A percentile compares a stretch with the other conserved stretches of the same genome.
phyloP scores from a whole-genome alignment of 2,329 filamentous ascomycete species.

The Aspergillus proliferans region DNA sequence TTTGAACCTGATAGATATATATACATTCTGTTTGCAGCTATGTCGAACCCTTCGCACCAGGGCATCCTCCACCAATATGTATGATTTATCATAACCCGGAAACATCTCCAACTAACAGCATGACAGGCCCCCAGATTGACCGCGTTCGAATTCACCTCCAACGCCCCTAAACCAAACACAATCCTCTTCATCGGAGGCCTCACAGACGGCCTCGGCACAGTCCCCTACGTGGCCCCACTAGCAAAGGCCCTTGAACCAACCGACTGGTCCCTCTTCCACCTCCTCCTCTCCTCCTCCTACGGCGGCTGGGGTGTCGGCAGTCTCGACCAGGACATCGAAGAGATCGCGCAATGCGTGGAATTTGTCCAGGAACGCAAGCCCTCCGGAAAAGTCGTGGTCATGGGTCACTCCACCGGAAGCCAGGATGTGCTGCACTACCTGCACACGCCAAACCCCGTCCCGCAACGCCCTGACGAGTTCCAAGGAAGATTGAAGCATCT shows the following conservation, averaged over 20 bases:
- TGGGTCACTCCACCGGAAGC: conserved; percentile 65
- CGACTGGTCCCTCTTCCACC: conserved; percentile 49
- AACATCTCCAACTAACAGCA: conserved; percentile 2
- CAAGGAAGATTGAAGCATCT: conserved; percentile 23
- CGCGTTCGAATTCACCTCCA: conserved; percentile 35
- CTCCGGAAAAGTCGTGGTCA: conserved; percentile 53
- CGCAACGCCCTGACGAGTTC: conserved; percentile 18
- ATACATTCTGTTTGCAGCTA: neutral
- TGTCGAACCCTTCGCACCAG: conserved; percentile 15
- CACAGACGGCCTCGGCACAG: conserved; percentile 51
- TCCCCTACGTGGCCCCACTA: conserved; percentile 48
- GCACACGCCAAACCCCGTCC: conserved; percentile 35
- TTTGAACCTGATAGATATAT: neutral
- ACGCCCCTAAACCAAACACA: conserved; percentile 37
- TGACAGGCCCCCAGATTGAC: conserved; percentile 33
- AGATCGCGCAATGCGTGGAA: conserved; percentile 47
- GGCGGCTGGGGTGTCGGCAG: conserved; percentile 50
- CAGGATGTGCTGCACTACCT: conserved; percentile 64
- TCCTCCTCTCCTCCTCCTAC: conserved; percentile 49
- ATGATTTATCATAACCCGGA: conserved; percentile 1
- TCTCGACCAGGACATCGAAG: conserved; percentile 49
- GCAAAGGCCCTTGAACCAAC: conserved; percentile 43
- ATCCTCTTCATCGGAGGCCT: conserved; percentile 57
- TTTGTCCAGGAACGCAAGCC: conserved; percentile 42
- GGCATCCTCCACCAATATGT: conserved; percentile 35